Percentiles rank a stretch among this genome's conserved stretches.
Conservation (phyloP, 495 filamentous ascomycete species). For the Aspergillus steynii region DNA sequence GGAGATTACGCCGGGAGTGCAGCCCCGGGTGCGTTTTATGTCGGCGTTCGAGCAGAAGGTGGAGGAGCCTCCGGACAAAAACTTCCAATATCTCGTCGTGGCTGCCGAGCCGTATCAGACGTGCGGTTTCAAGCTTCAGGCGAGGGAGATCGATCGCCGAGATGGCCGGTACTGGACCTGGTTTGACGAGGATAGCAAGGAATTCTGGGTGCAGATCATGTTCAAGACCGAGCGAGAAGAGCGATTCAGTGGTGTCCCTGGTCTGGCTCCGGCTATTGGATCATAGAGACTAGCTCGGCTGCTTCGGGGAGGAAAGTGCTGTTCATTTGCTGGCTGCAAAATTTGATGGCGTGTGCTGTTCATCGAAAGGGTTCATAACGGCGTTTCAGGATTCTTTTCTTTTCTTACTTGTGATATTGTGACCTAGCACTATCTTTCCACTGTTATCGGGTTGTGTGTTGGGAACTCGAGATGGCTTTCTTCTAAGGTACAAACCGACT, state of each 20-base stretch:
- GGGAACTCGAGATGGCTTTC: not conserved
- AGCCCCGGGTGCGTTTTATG: slow-evolving; percentile 92
- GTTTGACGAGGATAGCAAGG: slow-evolving; percentile 95
- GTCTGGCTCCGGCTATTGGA: slow-evolving; percentile 61
- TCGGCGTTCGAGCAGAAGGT: slow-evolving; percentile 94
- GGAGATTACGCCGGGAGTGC: slow-evolving; percentile 75
- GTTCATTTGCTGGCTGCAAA: not conserved
- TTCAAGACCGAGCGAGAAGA: slow-evolving; percentile 99
- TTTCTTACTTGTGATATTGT: not conserved
- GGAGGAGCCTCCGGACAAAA: slow-evolving; percentile 91
- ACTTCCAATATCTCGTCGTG: slow-evolving; percentile 90
- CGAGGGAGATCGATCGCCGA: slow-evolving; percentile 86
- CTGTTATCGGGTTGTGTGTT: not conserved
- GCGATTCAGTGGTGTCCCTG: slow-evolving; percentile 89
- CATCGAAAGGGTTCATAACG: not conserved
- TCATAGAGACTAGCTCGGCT: not conserved
- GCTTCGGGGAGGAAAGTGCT: slow-evolving; percentile 17
- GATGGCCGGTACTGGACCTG: slow-evolving; percentile 88
- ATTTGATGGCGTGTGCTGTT: not conserved
- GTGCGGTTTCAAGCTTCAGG: slow-evolving; percentile 93
- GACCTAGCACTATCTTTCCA: not conserved
- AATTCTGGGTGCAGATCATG: slow-evolving; percentile 98
- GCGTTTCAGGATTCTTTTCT: not conserved
- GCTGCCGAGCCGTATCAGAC: slow-evolving; percentile 98
- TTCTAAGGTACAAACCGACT: not conserved